Evolutionary conservation across 208 protist species (phyloP), one percentile per base, ranked within the genome.

Genomic region (Spongospora subterranea): DNA sequence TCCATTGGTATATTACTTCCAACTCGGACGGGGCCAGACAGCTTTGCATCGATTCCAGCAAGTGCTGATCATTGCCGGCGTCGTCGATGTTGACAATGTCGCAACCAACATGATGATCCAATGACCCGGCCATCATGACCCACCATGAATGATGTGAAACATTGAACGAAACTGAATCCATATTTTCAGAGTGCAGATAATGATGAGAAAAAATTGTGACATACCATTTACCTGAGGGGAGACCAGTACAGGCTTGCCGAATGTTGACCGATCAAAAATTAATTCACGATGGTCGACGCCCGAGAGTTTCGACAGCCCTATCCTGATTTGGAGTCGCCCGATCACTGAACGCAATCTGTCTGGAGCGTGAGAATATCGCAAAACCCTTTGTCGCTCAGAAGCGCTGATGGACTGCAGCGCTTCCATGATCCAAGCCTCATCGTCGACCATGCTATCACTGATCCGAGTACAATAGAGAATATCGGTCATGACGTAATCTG

Each of bases 261-360:
- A 43, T 20, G 35, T 6, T 17, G 71, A 45, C 11, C 71, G 71
- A 6, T n/a, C 35, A 35, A 82, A n/a, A 6, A 40, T 6, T n/a
- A 82, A 43, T 6, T 17, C 13, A 82, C n/a, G 17, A 43, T 6
- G 71, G n/a, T 82, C n/a, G 71, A 35, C n/a, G 13, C 35, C 13
- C 35, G 35, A 13, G 35, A 82, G 6, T 43, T 82, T 6, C 6
- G 71, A 82, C 6, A 82, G 35, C 6, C 35, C 6, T 82, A 20
- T 82, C n/a, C 71, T 35, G 35, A 82, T 82, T n/a, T 40, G 71
- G 11, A 82, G 71, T 6, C 71, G 71, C 17, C 71, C 71, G 71
- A 82, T 35, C 71, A 82, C 17, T 20, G 71, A 6, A 13, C 71
- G 71, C 71, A 39, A 35, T n/a, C 71, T 6, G n/a, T 82, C 71